phyloP scores from a whole-genome alignment of 768 basidiomycete genomes.

The Hydnum rufescens region DNA sequence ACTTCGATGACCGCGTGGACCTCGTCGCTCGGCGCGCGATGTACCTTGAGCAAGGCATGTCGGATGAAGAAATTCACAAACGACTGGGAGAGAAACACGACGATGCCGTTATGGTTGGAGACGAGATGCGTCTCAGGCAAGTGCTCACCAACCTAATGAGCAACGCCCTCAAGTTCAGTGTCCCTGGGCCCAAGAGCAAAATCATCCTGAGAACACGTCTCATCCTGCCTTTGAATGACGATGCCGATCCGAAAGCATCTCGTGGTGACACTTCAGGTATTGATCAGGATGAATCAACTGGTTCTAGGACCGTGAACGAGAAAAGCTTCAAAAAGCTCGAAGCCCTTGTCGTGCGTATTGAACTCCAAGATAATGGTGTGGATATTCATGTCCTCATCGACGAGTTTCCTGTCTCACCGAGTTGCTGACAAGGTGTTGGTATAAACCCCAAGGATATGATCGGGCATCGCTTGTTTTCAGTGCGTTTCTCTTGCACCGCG shows the following conservation, averaged over 20 bases:
- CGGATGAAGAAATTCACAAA: slow-evolving; percentile 5
- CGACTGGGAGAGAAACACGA: slow-evolving; percentile 1
- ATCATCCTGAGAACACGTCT: slow-evolving; percentile 14
- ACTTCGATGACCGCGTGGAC: slow-evolving; percentile 16
- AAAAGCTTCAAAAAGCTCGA: not conserved
- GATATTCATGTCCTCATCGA: too few species aligned
- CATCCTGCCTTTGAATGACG: slow-evolving; percentile 11
- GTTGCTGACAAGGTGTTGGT: slow-evolving; percentile 19
- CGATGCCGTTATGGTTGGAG: slow-evolving; percentile 15
- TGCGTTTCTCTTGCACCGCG: not conserved
- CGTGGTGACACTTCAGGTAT: not conserved
- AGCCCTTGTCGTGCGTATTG: slow-evolving; percentile 21
- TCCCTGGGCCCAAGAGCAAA: slow-evolving; percentile 11
- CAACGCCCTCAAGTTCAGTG: slow-evolving; percentile 14
- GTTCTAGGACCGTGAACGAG: not conserved
- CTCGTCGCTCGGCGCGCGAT: slow-evolving; percentile 12
- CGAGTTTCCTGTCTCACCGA: not conserved
- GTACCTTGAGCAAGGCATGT: slow-evolving; percentile 3
- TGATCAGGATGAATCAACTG: not conserved
- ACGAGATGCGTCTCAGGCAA: slow-evolving; percentile 20
- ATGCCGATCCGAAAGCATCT: not conserved
- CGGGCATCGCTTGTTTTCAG: slow-evolving; percentile 15
- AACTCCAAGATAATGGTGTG: slow-evolving; percentile 22
- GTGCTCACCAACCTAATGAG: slow-evolving; percentile 12
- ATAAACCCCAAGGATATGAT: slow-evolving; percentile 20